Percentiles rank a stretch among this genome's conserved stretches.
These are phyloP conservation scores for Cudoniella acicularis DNA, from an alignment of 495 filamentous ascomycete genomes.

Conservation along the genomic window DNA sequence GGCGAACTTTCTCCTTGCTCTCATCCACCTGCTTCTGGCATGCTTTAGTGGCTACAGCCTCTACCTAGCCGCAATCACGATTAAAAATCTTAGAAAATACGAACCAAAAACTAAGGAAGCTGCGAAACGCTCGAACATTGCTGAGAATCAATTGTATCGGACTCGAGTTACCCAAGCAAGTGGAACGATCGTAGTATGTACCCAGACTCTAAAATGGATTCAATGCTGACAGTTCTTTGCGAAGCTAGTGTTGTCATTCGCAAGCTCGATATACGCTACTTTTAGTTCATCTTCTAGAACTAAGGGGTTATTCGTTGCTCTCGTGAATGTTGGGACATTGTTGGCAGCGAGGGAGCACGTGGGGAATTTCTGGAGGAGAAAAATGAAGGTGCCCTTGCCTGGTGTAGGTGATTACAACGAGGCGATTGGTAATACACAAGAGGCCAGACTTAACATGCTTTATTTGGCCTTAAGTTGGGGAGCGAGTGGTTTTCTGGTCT, in stretches of 20 bases:
- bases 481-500: slow-evolving; percentile 9
- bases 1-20: neutral
- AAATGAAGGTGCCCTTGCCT: slow-evolving; percentile 13
- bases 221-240: neutral
- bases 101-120: neutral
- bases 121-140: neutral
- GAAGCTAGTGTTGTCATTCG: neutral
- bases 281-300: neutral
- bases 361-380: slow-evolving; percentile 12
- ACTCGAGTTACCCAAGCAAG: neutral
- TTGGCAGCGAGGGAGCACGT: slow-evolving; percentile 12
- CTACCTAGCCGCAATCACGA: neutral
- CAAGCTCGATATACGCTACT: neutral
- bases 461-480: slow-evolving; percentile 14
- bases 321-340: slow-evolving; percentile 8
- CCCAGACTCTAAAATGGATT: neutral
- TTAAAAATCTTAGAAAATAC: neutral
- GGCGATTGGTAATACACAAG: slow-evolving; percentile 16
- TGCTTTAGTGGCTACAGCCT: neutral
- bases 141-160: neutral
- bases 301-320: neutral
- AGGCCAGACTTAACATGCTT: slow-evolving; percentile 13
- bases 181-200: neutral
- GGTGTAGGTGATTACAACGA: slow-evolving; percentile 19
- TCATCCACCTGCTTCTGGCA: neutral